Percentiles rank a stretch among this genome's conserved stretches.
Conservation (phyloP, 78 protist genomes). For the Dictyostelium intermedium region DNA sequence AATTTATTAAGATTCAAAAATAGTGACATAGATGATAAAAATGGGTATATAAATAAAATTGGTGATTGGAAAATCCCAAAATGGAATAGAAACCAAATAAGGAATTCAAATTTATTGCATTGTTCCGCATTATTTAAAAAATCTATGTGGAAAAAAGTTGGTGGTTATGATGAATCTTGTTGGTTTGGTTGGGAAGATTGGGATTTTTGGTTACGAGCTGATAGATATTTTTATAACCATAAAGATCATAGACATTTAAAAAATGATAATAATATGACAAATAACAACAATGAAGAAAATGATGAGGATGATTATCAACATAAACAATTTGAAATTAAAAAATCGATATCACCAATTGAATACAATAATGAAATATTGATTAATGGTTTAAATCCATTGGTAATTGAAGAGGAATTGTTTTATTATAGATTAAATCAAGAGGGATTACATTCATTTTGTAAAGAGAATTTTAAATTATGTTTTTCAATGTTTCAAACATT, state of each 20-base stretch:
- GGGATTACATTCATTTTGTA: constrained; percentile 74
- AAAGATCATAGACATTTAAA: not conserved
- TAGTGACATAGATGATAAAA: not conserved
- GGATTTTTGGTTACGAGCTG: constrained; percentile 71
- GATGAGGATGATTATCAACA: not conserved
- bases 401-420: constrained; percentile 12
- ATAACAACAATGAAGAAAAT: not conserved
- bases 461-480: constrained; percentile 40
- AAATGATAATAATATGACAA: not conserved
- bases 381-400: not conserved
- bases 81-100: not conserved
- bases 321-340: not conserved
- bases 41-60: not conserved
- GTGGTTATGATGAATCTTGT: constrained; percentile 7
- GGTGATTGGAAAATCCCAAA: constrained; percentile 43
- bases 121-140: constrained; percentile 24
- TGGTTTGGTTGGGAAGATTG: constrained; percentile 85
- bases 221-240: not conserved
- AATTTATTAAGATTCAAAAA: constrained; percentile 15
- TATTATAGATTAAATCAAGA: constrained; percentile 42
- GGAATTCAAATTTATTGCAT: constrained; percentile 26
- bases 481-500: constrained; percentile 67
- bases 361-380: not conserved
- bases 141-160: constrained; percentile 7
- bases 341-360: not conserved